Evolutionary conservation across 176 grass and related monocot species (phyloP), one percentile per base, ranked within the genome.

Genomic region (Eleusine coracana): DNA sequence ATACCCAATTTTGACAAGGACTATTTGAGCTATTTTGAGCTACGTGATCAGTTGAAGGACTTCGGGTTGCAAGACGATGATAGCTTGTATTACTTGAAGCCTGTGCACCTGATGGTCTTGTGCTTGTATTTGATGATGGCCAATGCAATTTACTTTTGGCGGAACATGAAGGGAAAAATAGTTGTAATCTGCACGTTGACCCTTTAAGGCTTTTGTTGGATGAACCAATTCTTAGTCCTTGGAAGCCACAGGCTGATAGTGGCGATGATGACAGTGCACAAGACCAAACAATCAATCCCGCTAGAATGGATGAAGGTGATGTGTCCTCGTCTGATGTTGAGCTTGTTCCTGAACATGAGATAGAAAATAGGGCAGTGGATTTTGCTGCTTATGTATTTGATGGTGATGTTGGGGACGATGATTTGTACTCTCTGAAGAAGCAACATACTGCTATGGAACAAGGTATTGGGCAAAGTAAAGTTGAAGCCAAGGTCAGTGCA

Each of bases 351-450:
- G 25, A 73, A 51, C 46, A 73, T 73, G 70, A 73, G 12, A 28
- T 73, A 7, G 46, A 73, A 51, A 73, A 73, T 0, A 73, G 0
- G 70, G 13, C 2, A 10, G 45, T 73, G 6, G 70, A 73, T 31
- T 0, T 0, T 5, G 45, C 27, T 34, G 70, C 6, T 31, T 73
- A 52, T 34, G 4, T 50, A 6, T 73, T 73, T 73, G 45, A 73
- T 34, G 45, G 70, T 51, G 70, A 73, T 73, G 70, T 49, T 73
- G 70, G 70, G 14, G 70, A 73, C 51, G 42, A 51, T 52, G 25
- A 52, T 3, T 73, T 73, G 25, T 73, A 31, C 14, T 20, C 0
- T 51, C 7, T 73, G 2, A 34, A 51, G 5, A 34, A 51, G 13
- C 45, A 73, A n/a, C 5, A 45, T 45, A 45, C 44, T 45, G 44